Evolutionary conservation across 2,329 filamentous ascomycete species (phyloP).

Genomic region (Ophiostoma tasmaniense): DNA sequence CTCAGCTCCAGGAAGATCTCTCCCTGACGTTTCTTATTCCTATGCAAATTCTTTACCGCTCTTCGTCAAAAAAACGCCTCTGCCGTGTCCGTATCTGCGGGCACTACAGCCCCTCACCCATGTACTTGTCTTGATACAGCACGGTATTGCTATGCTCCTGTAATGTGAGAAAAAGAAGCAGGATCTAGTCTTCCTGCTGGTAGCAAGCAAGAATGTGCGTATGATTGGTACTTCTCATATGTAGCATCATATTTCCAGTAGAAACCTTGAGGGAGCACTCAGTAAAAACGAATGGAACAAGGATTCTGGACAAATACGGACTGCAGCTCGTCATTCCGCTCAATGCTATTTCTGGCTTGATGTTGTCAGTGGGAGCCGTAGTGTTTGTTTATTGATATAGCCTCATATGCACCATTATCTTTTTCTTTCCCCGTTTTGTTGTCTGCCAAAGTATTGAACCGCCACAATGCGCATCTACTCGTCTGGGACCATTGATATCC

Average conservation of each 20-base stretch:
- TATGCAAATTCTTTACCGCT: not conserved
- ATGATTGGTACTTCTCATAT: not conserved
- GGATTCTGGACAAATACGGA: not conserved
- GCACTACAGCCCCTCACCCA: not conserved
- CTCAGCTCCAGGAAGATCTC: not conserved
- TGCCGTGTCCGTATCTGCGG: not conserved
- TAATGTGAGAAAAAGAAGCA: not conserved
- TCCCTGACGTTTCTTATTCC: not conserved
- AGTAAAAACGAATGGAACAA: no score
- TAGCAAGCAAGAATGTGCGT: no score
- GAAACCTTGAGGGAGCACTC: no score
- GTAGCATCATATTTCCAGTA: not conserved
- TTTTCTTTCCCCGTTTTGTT: not conserved
- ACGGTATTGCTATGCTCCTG: not conserved
- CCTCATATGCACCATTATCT: not conserved
- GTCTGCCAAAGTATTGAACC: not conserved
- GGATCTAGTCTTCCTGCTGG: not conserved
- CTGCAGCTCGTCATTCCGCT: not conserved
- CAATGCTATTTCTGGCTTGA: not conserved
- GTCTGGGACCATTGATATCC: slow-evolving; percentile 28
- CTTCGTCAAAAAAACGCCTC: not conserved
- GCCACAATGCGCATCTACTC: slow-evolving; percentile 29
- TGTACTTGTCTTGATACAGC: not conserved
- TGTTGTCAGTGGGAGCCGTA: not conserved
- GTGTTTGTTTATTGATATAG: not conserved